phyloP scores from a whole-genome alignment of 768 basidiomycete species.

The Mycena amicta region DNA sequence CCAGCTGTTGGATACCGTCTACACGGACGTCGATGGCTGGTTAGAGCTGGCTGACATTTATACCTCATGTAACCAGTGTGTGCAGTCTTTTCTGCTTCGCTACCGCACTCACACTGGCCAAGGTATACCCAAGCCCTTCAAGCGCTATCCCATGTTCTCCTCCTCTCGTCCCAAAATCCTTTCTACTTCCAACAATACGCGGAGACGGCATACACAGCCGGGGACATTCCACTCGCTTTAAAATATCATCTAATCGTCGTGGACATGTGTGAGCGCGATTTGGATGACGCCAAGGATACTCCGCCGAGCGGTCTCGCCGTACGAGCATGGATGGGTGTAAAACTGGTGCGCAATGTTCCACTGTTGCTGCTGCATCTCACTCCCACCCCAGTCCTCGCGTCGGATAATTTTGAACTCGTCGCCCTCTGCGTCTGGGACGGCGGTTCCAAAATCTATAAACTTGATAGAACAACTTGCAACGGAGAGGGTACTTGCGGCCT shows the following conservation, averaged over 20 bases:
- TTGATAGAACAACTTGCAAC: slow-evolving; percentile 73
- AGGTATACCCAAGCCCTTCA: slow-evolving; percentile 78
- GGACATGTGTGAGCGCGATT: slow-evolving; percentile 74
- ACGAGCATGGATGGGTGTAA: slow-evolving; percentile 83
- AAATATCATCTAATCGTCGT: slow-evolving; percentile 78
- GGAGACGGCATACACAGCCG: slow-evolving; percentile 83
- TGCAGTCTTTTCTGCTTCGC: slow-evolving; percentile 9
- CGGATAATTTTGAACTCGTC: slow-evolving; percentile 49
- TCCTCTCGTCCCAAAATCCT: slow-evolving; percentile 85
- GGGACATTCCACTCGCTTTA: slow-evolving; percentile 73
- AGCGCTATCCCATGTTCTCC: slow-evolving; percentile 77
- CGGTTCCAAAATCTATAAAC: slow-evolving; percentile 56
- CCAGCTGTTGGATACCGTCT: slow-evolving; percentile 81
- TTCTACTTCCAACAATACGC: slow-evolving; percentile 84
- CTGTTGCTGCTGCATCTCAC: not conserved
- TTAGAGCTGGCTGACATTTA: slow-evolving; percentile 84
- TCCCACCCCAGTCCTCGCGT: slow-evolving; percentile 54
- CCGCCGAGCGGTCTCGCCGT: slow-evolving; percentile 59
- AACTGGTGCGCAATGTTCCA: slow-evolving; percentile 53
- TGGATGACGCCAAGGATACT: slow-evolving; percentile 41
- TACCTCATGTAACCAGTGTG: slow-evolving; percentile 72
- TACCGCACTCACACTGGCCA: not conserved
- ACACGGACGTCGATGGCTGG: slow-evolving; percentile 88
- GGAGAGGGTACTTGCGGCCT: slow-evolving; percentile 66
- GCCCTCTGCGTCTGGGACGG: slow-evolving; percentile 59